These are phyloP conservation scores for Citrullus amarus DNA, from an alignment of 306 rosid genomes.

Conservation along the genomic window DNA sequence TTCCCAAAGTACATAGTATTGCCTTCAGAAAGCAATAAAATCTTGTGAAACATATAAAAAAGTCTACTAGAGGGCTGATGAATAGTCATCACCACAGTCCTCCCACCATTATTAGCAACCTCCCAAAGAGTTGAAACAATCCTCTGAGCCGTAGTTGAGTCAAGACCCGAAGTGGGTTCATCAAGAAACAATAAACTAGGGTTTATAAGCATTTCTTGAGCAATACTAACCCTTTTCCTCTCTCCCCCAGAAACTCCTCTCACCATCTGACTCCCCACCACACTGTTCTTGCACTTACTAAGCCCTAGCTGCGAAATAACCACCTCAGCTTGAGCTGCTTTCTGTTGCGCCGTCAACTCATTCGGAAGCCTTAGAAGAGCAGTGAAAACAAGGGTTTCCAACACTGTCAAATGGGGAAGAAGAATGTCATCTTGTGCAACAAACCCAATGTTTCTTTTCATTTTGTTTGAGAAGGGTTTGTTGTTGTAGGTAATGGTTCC, in stretches of 20 bases:
- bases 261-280: slow-evolving; percentile 23
- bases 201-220: slow-evolving; percentile 61
- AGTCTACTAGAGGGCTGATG: slow-evolving; percentile 79
- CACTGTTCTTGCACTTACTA: slow-evolving; percentile 39
- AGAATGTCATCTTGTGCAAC: slow-evolving; percentile 60
- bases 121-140: slow-evolving; percentile 55
- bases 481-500: slow-evolving; percentile 37
- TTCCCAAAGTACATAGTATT: slow-evolving; percentile 50
- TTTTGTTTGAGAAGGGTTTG: slow-evolving; percentile 31
- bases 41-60: slow-evolving; percentile 59
- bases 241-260: slow-evolving; percentile 85
- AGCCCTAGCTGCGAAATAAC: slow-evolving; percentile 52
- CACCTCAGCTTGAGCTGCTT: slow-evolving; percentile 22
- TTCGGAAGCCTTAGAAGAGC: slow-evolving; percentile 59
- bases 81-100: slow-evolving; percentile 64
- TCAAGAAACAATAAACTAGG: slow-evolving; percentile 65
- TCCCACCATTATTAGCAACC: slow-evolving; percentile 37
- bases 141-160: slow-evolving; percentile 69
- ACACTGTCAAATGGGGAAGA: slow-evolving; percentile 30
- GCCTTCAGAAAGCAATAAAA: slow-evolving; percentile 56
- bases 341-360: slow-evolving; percentile 23
- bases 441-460: slow-evolving; percentile 51
- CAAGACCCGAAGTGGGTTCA: slow-evolving; percentile 78
- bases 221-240: slow-evolving; percentile 75
- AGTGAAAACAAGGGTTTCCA: slow-evolving; percentile 58